phyloP scores from a whole-genome alignment of 306 rosid species.

The Arachis stenosperma region DNA sequence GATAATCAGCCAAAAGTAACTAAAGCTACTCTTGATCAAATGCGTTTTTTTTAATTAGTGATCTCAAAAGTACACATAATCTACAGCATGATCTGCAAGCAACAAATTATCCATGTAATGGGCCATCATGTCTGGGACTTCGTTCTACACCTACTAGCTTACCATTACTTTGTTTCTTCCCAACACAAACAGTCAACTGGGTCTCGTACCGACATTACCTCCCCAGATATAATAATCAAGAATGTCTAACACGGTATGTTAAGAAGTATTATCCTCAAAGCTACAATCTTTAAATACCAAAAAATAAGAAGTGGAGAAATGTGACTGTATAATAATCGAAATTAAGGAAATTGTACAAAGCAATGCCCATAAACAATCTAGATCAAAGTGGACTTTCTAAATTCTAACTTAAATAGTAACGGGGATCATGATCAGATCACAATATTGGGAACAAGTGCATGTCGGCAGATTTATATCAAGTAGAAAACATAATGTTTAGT shows the following conservation, averaged over 20 bases:
- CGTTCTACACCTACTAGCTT: slow-evolving; percentile 29
- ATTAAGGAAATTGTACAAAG: background rate
- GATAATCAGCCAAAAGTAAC: slow-evolving; percentile 18
- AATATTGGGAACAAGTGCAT: slow-evolving; percentile 21
- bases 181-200: slow-evolving; percentile 11
- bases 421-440: slow-evolving; percentile 15
- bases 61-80: slow-evolving; percentile 16
- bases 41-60: slow-evolving; percentile 29
- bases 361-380: background rate
- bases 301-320: slow-evolving; percentile 1
- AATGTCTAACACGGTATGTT: slow-evolving; percentile 9
- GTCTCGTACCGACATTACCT: slow-evolving; percentile 9
- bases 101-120: slow-evolving; percentile 8
- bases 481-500: slow-evolving; percentile 11
- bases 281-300: background rate
- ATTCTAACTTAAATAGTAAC: slow-evolving; percentile 11
- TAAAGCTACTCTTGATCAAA: slow-evolving; percentile 28
- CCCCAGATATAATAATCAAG: slow-evolving; percentile 6
- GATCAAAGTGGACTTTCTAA: slow-evolving; percentile 24
- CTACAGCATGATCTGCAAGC: slow-evolving; percentile 31
- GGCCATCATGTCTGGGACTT: background rate
- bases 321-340: slow-evolving; percentile 22
- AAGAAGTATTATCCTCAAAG: slow-evolving; percentile 13
- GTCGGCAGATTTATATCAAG: slow-evolving; percentile 22
- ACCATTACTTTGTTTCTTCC: slow-evolving; percentile 17